These are phyloP conservation scores for Cinnamomum chago DNA, from an alignment of 164 flowering plant genomes.

Conservation along the genomic window DNA sequence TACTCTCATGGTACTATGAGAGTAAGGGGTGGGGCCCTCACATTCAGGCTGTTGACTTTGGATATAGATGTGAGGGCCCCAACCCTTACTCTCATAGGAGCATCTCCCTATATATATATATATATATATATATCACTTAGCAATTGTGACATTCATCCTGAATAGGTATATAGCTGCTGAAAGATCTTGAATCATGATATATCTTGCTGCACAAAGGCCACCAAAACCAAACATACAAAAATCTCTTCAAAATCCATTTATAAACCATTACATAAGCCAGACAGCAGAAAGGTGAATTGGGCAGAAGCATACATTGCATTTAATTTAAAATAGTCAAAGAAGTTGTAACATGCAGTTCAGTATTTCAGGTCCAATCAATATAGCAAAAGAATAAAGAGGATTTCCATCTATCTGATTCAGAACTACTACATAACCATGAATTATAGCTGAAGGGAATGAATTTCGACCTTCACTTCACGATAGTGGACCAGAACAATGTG, in stretches of 20 bases:
- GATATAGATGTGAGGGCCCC: no score
- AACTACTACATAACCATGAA: conserved; percentile 1
- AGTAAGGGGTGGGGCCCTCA: no score
- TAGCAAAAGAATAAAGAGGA: background rate
- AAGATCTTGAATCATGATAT: no score
- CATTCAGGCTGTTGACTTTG: no score
- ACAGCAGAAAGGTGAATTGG: background rate
- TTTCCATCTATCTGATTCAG: background rate
- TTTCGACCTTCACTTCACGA: conserved; percentile 67
- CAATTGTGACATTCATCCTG: no score
- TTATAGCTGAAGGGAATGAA: background rate
- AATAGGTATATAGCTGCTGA: no score
- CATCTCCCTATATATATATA: no score
- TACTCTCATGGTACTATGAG: no score
- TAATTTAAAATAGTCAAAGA: background rate
- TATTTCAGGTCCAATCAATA: background rate
- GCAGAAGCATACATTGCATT: background rate
- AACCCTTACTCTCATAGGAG: no score
- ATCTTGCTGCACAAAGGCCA: background rate
- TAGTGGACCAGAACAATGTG: conserved; percentile 80
- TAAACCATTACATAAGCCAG: background rate
- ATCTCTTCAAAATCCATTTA: no score
- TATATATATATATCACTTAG: no score
- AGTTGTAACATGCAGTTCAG: no score
- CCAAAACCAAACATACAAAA: background rate